Evolutionary conservation across 208 protist species (phyloP), one percentile per base, ranked within the genome.

Genomic region (Trypanosoma scelopori): DNA sequence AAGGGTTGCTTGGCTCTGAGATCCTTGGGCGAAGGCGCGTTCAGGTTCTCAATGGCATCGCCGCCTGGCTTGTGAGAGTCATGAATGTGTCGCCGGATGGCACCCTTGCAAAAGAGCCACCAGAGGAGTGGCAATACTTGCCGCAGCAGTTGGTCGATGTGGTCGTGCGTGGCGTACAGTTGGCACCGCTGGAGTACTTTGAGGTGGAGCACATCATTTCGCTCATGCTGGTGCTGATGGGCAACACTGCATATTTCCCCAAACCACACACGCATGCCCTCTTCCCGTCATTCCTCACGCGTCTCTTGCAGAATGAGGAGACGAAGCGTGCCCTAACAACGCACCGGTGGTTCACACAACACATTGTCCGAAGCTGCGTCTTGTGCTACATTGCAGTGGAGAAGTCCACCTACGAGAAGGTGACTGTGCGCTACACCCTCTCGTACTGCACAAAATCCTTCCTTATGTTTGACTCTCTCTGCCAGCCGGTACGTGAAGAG

Each of bases 331-430:
- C 75, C 45, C 69, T 96, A 27, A 79, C 86, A 69, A 45, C 71
- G 45, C 91, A 96, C 64, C 83, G 71, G 46, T 96, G 91, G 91
- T 96, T 92, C 63, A 64, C 58, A 42, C 53, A 71, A 13, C 76
- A 91, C 77, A 90, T 94, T 63, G 79, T 96, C 49, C 82, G 85
- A 15, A 69, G 76, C 41, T 94, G 87, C 78, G 85, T 96, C 47
- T 56, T 85, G 30, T 96, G 91, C 73, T 96, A 96, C 75, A 96
- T 93, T 55, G 81, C 91, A 0, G 87, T 96, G 55, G 87, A 96
- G 68, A 93, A 91, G 75, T 92, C 80, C 15, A 81, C 76, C 11
- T 94, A 94, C 66, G 91, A 96, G 65, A 76, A 81, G 43, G 79
- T 92, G n/a, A 45, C 83, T 43, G 87, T 93, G 48, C 91, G 91